Percentiles rank a stretch among this genome's conserved stretches.
These are phyloP conservation scores for Aphanocladium album DNA, from an alignment of 2,329 filamentous ascomycete genomes.

Conservation along the genomic window DNA sequence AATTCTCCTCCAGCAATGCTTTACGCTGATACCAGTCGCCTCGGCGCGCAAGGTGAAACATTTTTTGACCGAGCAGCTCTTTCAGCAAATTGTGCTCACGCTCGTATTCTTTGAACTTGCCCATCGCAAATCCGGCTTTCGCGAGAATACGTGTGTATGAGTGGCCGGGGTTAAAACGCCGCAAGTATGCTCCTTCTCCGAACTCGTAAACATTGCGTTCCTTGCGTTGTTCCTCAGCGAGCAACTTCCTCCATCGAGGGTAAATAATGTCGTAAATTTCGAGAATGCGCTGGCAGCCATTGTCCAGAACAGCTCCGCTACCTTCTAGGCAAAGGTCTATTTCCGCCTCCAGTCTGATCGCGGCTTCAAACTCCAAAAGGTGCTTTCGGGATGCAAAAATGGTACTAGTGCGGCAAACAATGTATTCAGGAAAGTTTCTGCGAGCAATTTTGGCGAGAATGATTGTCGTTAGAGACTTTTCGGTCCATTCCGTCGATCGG, in stretches of 20 bases:
- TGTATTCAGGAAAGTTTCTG: conserved; percentile 82
- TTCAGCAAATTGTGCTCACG: conserved; percentile 69
- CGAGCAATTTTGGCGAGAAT: conserved; percentile 87
- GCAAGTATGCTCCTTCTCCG: conserved; percentile 82
- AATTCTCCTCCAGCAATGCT: conserved; percentile 89
- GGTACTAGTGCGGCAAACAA: conserved; percentile 83
- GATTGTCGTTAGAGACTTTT: conserved; percentile 91
- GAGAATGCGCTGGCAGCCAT: conserved; percentile 62
- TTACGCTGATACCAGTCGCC: conserved; percentile 96
- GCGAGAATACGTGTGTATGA: conserved; percentile 91
- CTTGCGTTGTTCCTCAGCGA: conserved; percentile 71
- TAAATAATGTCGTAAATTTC: conserved; percentile 70
- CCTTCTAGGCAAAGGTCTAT: conserved; percentile 81
- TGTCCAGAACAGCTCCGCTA: conserved; percentile 62
- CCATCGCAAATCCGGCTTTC: conserved; percentile 75
- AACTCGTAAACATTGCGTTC: conserved; percentile 73
- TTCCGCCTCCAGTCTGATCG: conserved; percentile 72
- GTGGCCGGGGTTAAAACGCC: conserved; percentile 85
- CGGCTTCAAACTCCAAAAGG: conserved; percentile 84
- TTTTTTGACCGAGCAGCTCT: conserved; percentile 71
- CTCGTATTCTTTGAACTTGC: conserved; percentile 73
- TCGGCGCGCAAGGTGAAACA: conserved; percentile 80
- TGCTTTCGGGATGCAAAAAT: conserved; percentile 75
- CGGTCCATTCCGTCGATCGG: conserved; percentile 92
- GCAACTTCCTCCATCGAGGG: conserved; percentile 70